Evolutionary conservation across 495 filamentous ascomycete genomes (phyloP).

Genomic region (Penicillium pulvis): DNA sequence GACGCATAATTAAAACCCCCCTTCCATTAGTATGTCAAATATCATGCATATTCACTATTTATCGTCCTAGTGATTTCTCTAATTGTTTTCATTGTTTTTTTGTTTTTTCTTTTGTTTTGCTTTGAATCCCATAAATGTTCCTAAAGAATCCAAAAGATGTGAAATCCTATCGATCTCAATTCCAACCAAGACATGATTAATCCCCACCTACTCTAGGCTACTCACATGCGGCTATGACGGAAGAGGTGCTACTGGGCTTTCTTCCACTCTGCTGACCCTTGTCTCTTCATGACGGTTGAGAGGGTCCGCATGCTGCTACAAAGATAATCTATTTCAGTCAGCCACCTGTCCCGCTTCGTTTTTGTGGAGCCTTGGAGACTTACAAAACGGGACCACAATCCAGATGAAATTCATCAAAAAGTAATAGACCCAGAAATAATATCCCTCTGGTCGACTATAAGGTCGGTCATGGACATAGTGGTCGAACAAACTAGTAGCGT

Average conservation of each 20-base stretch:
- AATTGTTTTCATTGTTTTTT: no score
- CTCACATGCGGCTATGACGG: conserved; percentile 26
- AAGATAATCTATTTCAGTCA: conserved; percentile 50
- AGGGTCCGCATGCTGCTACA: conserved; percentile 50
- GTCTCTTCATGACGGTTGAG: conserved; percentile 46
- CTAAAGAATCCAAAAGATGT: background rate
- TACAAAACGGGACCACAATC: conserved; percentile 72
- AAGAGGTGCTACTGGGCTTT: conserved; percentile 39
- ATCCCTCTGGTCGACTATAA: conserved; percentile 74
- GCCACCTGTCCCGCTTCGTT: background rate
- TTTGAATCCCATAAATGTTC: background rate
- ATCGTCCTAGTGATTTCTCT: background rate
- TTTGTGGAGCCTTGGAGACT: conserved; percentile 22
- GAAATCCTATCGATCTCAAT: conserved; percentile 1
- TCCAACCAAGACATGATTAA: conserved; percentile 3
- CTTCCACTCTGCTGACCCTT: conserved; percentile 34
- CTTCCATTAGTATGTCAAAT: background rate
- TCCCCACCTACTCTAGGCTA: conserved; percentile 12
- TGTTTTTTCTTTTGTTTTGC: background rate
- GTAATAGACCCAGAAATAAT: conserved; percentile 90
- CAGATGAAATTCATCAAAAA: conserved; percentile 85
- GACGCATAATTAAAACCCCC: background rate
- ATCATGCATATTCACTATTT: background rate
- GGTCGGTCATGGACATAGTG: conserved; percentile 54
- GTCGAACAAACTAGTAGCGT: conserved; percentile 75